Evolutionary conservation across 1,284 basidiomycete genomes (phyloP).

Genomic region (Marasmius tenuissimus): DNA sequence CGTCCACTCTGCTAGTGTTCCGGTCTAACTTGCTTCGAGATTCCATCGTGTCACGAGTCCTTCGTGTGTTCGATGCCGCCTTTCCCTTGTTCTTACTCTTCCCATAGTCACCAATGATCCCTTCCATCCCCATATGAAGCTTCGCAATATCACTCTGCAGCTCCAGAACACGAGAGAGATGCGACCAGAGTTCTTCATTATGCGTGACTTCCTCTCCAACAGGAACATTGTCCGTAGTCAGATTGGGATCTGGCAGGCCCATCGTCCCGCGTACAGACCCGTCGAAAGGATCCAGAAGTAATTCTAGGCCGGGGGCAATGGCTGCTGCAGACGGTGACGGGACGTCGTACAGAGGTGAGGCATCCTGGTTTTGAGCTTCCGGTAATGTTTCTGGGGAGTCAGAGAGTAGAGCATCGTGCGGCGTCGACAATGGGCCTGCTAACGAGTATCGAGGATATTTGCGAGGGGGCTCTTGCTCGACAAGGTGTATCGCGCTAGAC

Average conservation of each 20-base stretch:
- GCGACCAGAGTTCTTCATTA: conserved; percentile 62
- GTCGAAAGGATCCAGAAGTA: conserved; percentile 51
- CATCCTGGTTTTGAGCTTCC: not conserved
- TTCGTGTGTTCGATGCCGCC: conserved; percentile 2
- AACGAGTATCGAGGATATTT: conserved; percentile 4
- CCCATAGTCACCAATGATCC: conserved; percentile 32
- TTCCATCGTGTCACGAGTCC: conserved; percentile 21
- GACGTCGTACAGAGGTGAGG: not conserved
- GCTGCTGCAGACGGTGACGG: conserved; percentile 4
- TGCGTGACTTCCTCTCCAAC: conserved; percentile 25
- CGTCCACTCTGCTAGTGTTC: conserved; percentile 1
- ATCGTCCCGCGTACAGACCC: conserved; percentile 41
- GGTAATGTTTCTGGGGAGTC: conserved; percentile 36
- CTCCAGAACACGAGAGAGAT: conserved; percentile 62
- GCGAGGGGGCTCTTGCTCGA: not conserved
- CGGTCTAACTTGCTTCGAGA: not conserved
- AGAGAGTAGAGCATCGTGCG: conserved; percentile 62
- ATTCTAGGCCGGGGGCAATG: conserved; percentile 20
- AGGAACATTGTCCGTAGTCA: conserved; percentile 18
- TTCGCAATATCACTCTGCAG: conserved; percentile 68
- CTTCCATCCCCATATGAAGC: conserved; percentile 75
- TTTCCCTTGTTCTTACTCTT: conserved; percentile 33
- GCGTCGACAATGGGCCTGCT: conserved; percentile 39
- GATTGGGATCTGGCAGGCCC: conserved; percentile 24
- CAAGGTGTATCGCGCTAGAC: not conserved